Base-by-base conservation (phyloP, 495 filamentous ascomycete species). In the Bryoglossum gracile region DNA sequence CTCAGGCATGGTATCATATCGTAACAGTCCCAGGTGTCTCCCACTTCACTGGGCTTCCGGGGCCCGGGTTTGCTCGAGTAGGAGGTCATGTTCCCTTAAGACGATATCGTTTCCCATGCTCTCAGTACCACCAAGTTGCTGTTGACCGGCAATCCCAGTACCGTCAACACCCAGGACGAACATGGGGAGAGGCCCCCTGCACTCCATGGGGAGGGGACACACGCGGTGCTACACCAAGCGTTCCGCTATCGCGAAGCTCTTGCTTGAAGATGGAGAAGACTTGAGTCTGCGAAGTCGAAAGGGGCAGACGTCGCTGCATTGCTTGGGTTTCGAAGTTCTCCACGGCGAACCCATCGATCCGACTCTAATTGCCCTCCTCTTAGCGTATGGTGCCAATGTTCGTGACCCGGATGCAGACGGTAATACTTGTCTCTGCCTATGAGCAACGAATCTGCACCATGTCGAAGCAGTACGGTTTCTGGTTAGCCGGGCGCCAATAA, bases 81-180 rank as follows among this genome's bases (percentile, higher is more conserved):
- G 38, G 38, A 42, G 14, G 11, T 18, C 19, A 19, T 42, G 38
- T 42, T 42, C 14, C 14, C 21, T 22, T 18, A 42, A 18, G 38
- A 42, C 38, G 38, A 42, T 22, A 23, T 42, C n/a, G 19, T 42
- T 23, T n/a, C 38, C 16, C 38, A 42, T 42, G 38, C 9, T 42
- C 16, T 42, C 38, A 22, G 38, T 22, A 42, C 38, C 21, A 42
- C 23, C 19, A 42, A 42, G 38, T 21, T 42, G 38, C n/a, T 42
- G 14, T 42, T 42, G 38, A 22, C 38, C 38, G 38, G 38, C 21
- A 42, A 42, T 42, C 38, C 38, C 21, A 42, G 38, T 23, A 42
- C 38, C 21, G n/a, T 42, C 21, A 42, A 42, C 21, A 19, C 18
- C 38, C 18, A 42, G 19, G 38, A 42, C 19, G 23, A 42, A 6